Evolutionary conservation across 176 grass and related monocot genomes (phyloP).

Genomic region (Phragmites australis): DNA sequence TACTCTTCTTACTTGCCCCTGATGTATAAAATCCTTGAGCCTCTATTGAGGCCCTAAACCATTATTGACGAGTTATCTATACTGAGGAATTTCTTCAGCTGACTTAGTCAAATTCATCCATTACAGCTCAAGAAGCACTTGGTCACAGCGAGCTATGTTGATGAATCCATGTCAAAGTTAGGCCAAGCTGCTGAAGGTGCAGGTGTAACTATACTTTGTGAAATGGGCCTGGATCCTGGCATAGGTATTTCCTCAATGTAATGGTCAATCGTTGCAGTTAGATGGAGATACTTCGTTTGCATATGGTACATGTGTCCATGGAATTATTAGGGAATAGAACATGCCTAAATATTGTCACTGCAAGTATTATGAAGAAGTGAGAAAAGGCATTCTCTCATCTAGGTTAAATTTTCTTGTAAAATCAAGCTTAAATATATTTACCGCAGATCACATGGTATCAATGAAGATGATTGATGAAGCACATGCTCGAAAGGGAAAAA

Average conservation of each 20-base stretch:
- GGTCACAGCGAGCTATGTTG: slow-evolving; percentile 96
- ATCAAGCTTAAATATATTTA: slow-evolving; percentile 23
- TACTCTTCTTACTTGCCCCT: slow-evolving; percentile 36
- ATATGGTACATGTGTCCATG: neutral
- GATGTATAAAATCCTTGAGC: neutral
- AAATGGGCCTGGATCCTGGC: slow-evolving; percentile 99
- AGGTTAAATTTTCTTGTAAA: neutral
- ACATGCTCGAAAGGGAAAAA: slow-evolving; percentile 61
- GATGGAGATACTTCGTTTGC: neutral
- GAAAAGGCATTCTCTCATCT: neutral
- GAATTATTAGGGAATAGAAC: neutral
- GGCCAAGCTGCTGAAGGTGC: slow-evolving; percentile 62
- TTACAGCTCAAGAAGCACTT: slow-evolving; percentile 84
- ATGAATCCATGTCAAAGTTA: slow-evolving; percentile 85
- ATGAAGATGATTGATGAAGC: slow-evolving; percentile 99
- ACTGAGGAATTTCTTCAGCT: neutral
- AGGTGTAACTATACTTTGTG: slow-evolving; percentile 83
- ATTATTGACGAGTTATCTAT: neutral
- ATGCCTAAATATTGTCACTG: neutral
- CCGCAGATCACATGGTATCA: slow-evolving; percentile 88
- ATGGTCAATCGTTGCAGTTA: neutral
- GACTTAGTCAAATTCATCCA: neutral
- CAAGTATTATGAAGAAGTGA: neutral
- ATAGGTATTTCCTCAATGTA: slow-evolving; percentile 60
- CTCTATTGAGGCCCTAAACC: neutral